Evolutionary conservation across 2,329 filamentous ascomycete genomes (phyloP).

Genomic region (Pseudogymnoascus sp.): DNA sequence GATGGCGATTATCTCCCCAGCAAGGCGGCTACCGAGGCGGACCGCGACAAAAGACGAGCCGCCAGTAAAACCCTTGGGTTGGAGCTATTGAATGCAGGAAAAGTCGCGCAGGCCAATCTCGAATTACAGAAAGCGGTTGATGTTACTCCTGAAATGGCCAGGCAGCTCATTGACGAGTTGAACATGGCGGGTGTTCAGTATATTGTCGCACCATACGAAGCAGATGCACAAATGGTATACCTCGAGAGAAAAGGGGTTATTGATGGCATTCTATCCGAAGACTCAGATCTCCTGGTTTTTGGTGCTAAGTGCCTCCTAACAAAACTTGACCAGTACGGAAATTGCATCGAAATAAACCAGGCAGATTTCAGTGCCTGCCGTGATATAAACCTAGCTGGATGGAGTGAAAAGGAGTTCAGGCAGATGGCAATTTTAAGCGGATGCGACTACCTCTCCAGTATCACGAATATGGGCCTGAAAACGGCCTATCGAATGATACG

Average conservation of each 20-base stretch:
- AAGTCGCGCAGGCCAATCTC: conserved; percentile 66
- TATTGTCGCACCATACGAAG: conserved; percentile 93
- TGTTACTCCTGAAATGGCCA: conserved; percentile 92
- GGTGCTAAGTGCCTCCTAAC: conserved; percentile 84
- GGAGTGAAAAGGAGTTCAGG: conserved; percentile 85
- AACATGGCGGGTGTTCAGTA: conserved; percentile 74
- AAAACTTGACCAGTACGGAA: conserved; percentile 88
- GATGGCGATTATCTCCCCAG: conserved; percentile 93
- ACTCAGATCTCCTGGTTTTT: conserved; percentile 93
- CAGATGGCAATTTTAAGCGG: conserved; percentile 95
- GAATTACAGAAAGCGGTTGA: conserved; percentile 95
- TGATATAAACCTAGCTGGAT: conserved; percentile 81
- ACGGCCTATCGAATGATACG: conserved; percentile 85
- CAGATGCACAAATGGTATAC: conserved; percentile 93
- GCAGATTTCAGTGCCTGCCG: conserved; percentile 81
- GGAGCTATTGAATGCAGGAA: conserved; percentile 74
- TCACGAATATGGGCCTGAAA: conserved; percentile 82
- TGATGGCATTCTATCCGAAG: conserved; percentile 84
- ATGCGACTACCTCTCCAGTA: conserved; percentile 86
- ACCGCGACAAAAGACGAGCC: conserved; percentile 65
- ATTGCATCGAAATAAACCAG: conserved; percentile 85
- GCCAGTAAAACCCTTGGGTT: conserved; percentile 68
- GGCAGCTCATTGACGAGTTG: conserved; percentile 81
- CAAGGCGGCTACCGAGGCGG: conserved; percentile 78
- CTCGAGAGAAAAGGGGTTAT: conserved; percentile 79